Base-by-base conservation (phyloP, 164 flowering plant genomes). In the Protea cynaroides region DNA sequence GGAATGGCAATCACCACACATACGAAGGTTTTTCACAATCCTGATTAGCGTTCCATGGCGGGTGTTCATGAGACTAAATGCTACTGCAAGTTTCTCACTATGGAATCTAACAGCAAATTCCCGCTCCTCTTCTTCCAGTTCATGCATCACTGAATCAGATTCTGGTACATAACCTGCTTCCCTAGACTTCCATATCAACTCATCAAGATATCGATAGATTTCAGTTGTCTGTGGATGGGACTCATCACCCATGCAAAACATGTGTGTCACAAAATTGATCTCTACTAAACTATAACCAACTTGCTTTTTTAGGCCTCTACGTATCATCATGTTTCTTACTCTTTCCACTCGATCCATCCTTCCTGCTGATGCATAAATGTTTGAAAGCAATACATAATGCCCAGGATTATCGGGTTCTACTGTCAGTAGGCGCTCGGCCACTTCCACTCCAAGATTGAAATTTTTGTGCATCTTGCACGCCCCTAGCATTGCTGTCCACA, bases 401-500 rank as follows among this genome's bases (percentile, higher is more conserved):
- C n/a, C n/a, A n/a, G n/a, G n/a, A n/a, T n/a, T n/a, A n/a, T n/a
- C n/a, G n/a, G n/a, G n/a, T n/a, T 86, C 87, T 14, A 74, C 19
- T 11, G 75, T 68, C 56, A 84, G 60, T 19, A 89, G 87, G 66
- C 71, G 77, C 68, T 86, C 88, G 0, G 87, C 90, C 13, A 75
- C 86, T 65, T 73, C 38, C 0, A 76, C 82, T 24, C 91, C 87
- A 22, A 86, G 68, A 34, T 84, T 81, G 15, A 81, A 77, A 58
- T 83, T 79, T 72, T 81, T 85, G 56, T 89, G 91, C 88, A 89
- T 79, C 76, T 85, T 87, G 78, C 96, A 89, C 1, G 92, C 89
- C 17, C 89, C 91, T 19, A 87, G 88, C 88, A 89, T 70, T 25
- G 96, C 88, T n/a, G 93, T 87, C 88, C 87, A 87, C 22, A 87